Evolutionary conservation across 345 rosid genomes (phyloP).

Genomic region (Litchi chinensis): DNA sequence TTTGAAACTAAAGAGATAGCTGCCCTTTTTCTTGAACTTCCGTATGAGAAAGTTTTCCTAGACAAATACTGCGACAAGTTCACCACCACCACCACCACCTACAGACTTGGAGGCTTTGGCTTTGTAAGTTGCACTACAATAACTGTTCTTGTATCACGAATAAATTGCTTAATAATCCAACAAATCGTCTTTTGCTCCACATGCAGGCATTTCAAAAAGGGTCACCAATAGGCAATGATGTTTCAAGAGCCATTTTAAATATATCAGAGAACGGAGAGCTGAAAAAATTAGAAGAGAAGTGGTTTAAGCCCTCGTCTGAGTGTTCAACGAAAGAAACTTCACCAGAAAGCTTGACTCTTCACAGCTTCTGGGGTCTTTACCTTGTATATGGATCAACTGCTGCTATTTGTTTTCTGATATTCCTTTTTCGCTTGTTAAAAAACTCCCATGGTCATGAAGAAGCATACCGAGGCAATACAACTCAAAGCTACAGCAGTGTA

Average conservation of each 20-base stretch:
- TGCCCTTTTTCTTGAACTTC: constrained; percentile 47
- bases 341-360: constrained; percentile 36
- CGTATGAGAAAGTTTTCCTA: constrained; percentile 41
- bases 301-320: constrained; percentile 29
- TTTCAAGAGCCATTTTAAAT: constrained; percentile 49
- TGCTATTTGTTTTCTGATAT: constrained; percentile 36
- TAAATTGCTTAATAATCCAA: too few species aligned
- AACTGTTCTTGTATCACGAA: background rate
- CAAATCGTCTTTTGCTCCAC: background rate
- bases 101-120: constrained; percentile 53
- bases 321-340: constrained; percentile 25
- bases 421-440: constrained; percentile 9
- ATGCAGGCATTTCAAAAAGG: constrained; percentile 55
- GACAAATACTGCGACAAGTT: constrained; percentile 35
- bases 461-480: background rate
- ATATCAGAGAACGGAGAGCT: constrained; percentile 45
- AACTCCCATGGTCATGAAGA: constrained; percentile 3
- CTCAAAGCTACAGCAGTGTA: constrained; percentile 10
- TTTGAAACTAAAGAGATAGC: constrained; percentile 27
- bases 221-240: constrained; percentile 42
- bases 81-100: constrained; percentile 11
- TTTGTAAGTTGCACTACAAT: constrained; percentile 38
- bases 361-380: constrained; percentile 53
- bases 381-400: constrained; percentile 40
- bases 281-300: constrained; percentile 26